Percentiles rank a stretch among this genome's conserved stretches.
phyloP scores from a whole-genome alignment of 2,329 filamentous ascomycete genomes.

The Paecilomyces sp. region DNA sequence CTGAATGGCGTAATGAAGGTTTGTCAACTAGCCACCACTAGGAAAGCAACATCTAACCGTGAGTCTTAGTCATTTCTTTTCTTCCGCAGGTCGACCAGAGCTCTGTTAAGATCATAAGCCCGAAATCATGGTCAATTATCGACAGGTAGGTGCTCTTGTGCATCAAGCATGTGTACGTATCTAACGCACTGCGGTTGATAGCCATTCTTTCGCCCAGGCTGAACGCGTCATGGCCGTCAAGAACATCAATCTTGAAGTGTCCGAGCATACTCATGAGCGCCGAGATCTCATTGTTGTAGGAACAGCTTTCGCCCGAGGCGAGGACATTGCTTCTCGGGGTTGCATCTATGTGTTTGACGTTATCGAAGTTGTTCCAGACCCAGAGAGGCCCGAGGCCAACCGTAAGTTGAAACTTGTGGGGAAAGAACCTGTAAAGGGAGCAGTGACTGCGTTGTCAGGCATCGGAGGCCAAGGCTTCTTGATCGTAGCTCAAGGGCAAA shows the following conservation, averaged over 20 bases:
- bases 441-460: conserved; percentile 77
- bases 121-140: conserved; percentile 69
- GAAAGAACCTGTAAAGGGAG: conserved; percentile 85
- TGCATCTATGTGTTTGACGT: conserved; percentile 87
- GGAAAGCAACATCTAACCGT: conserved; percentile 4
- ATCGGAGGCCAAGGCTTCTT: conserved; percentile 83
- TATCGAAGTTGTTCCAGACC: conserved; percentile 84
- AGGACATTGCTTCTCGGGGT: conserved; percentile 81
- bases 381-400: conserved; percentile 76
- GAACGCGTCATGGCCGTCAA: conserved; percentile 78
- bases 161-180: not conserved
- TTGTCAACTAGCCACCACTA: conserved; percentile 17
- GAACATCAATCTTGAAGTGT: conserved; percentile 78
- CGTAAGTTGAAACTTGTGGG: conserved; percentile 78
- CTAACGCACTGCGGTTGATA: conserved; percentile 14
- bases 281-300: conserved; percentile 77
- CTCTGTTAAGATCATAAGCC: conserved; percentile 69
- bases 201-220: conserved; percentile 61
- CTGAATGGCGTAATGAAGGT: conserved; percentile 70
- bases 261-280: conserved; percentile 82
- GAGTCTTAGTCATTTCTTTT: conserved; percentile 42
- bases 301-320: conserved; percentile 77
- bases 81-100: conserved; percentile 65
- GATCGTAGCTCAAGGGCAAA: conserved; percentile 88
- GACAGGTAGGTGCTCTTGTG: conserved; percentile 45